Base-by-base conservation (phyloP, 2,329 filamentous ascomycete genomes). In the Huntiella bhutanensis region DNA sequence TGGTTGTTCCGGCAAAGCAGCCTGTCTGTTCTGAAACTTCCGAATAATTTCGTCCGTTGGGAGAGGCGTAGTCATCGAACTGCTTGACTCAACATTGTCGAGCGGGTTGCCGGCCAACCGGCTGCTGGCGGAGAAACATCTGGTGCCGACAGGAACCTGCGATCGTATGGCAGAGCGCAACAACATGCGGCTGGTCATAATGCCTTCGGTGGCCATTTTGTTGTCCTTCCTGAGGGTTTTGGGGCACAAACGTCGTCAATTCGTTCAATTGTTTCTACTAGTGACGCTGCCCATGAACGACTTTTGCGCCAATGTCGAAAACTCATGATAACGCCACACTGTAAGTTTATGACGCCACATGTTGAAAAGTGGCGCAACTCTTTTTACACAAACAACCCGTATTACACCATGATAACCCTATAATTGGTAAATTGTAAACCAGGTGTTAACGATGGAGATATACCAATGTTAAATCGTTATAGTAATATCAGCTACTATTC, bases 11-110 rank as follows among this genome's bases (percentile, higher is more conserved):
- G 60, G 44, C 61, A 53, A 3, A 50, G 51, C 13, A 55, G 52
- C 7, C 60, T 60, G 49, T 62, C 61, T 46, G 34, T 60, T 59
- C 50, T 62, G 55, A 55, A 67, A 68, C n/a, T 57, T 53, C 51
- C 68, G 57, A 17, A 64, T 55, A 11, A 59, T 53, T 39, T 58
- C 58, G 28, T 59, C 56, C 34, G 63, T 60, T 11, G 65, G 63
- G 11, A 58, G 53, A 16, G 68, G 64, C 13, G 62, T 59, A 33
- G 55, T 54, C 53, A 74, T 34, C 19, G 49, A 50, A 22, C 41
- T 48, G 7, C 39, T 19, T 6, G 45, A 35, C 28, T 52, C 51
- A 16, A 52, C 45, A n/a, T 52, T 48, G 15, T 35, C 41, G 4
- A 51, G 39, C 11, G 40, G 35, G 41, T 47, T 44, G 17, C 17